Conservation (phyloP, 129 eudicot species). For the Flaveria bidentis region DNA sequence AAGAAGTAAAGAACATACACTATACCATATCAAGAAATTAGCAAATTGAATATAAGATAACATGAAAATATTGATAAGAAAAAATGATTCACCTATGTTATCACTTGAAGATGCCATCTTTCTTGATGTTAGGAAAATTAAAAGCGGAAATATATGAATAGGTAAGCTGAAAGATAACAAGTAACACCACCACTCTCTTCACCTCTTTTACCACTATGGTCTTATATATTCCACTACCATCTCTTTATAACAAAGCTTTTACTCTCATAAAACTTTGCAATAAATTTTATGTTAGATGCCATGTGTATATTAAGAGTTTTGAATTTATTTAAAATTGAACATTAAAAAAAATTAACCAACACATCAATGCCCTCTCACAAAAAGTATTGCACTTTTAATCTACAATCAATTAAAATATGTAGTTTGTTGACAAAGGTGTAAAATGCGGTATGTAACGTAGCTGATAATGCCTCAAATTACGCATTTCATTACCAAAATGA, state of each 20-base stretch:
- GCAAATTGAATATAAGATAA: constrained; percentile 1
- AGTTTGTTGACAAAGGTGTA: neutral
- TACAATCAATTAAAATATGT: neutral
- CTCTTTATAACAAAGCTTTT: neutral
- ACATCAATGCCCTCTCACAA: neutral
- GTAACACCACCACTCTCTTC: constrained; percentile 1
- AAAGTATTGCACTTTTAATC: neutral
- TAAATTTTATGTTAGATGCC: neutral
- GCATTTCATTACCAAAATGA: neutral
- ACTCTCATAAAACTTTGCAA: neutral
- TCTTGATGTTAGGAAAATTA: constrained; percentile 15
- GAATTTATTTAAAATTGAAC: neutral
- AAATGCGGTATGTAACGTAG: neutral
- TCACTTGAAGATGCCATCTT: constrained; percentile 26
- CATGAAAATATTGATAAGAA: neutral
- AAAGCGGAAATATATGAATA: neutral
- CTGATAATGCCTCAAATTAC: neutral
- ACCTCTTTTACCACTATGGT: constrained; percentile 7
- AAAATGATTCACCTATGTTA: constrained; percentile 18
- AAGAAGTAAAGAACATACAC: constrained; percentile 5
- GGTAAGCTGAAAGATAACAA: constrained; percentile 4
- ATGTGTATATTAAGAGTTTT: neutral
- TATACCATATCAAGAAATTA: constrained; percentile 2
- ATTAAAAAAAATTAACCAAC: neutral
- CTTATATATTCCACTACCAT: constrained; percentile 3